Conservation (phyloP, 2,329 filamentous ascomycete species). For the Aspergillus bombycis region DNA sequence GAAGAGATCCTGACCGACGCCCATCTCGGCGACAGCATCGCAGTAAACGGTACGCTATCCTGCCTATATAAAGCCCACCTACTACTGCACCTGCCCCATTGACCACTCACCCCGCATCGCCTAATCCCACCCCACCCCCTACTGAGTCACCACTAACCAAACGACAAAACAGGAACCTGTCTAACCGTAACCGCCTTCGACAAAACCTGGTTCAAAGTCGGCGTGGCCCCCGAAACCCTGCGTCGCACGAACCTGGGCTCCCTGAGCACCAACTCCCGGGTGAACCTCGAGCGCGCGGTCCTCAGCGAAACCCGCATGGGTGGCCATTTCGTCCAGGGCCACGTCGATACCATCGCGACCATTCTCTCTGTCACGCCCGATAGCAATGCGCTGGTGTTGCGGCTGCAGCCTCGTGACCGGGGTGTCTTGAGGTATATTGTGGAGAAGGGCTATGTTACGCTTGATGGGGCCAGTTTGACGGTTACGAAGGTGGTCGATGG, state of each 20-base stretch:
- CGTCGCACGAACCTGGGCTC: constrained; percentile 91
- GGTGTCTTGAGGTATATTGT: constrained; percentile 83
- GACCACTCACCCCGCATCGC: background rate
- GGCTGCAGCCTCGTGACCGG: constrained; percentile 72
- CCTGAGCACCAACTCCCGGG: constrained; percentile 65
- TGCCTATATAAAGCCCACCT: background rate
- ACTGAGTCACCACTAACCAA: background rate
- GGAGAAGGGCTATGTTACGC: constrained; percentile 92
- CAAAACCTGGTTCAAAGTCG: constrained; percentile 75
- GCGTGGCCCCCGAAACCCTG: constrained; percentile 92
- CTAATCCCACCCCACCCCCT: background rate
- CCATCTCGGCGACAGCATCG: constrained; percentile 89
- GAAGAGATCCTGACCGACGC: constrained; percentile 80
- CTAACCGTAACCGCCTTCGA: constrained; percentile 82
- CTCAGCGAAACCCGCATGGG: constrained; percentile 93
- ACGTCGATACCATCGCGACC: constrained; percentile 86
- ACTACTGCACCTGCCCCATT: background rate
- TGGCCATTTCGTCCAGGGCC: constrained; percentile 96
- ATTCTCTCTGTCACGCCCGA: constrained; percentile 75
- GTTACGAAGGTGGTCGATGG: constrained; percentile 82
- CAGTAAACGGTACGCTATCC: constrained; percentile 71
- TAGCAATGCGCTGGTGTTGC: constrained; percentile 86
- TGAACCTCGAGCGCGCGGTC: constrained; percentile 95
- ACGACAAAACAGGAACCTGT: constrained; percentile 64
- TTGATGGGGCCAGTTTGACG: constrained; percentile 94